These are phyloP conservation scores for Gossypium arboreum DNA, from an alignment of 345 rosid genomes.

Conservation along the genomic window DNA sequence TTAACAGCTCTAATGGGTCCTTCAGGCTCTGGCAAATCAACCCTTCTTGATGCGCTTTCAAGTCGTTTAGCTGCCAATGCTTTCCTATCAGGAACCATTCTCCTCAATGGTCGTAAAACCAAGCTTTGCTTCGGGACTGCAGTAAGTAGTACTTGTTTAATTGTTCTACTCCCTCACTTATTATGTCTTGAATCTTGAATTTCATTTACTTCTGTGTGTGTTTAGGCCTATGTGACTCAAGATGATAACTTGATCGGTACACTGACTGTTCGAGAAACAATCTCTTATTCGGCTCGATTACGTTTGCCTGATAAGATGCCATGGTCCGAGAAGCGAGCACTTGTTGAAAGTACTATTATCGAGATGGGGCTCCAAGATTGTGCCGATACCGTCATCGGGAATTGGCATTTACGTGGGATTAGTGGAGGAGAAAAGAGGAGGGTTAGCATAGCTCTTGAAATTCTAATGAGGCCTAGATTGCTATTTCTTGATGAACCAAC, in stretches of 20 bases:
- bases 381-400: constrained; percentile 87
- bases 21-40: constrained; percentile 39
- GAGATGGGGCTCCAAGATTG: constrained; percentile 99
- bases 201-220: neutral
- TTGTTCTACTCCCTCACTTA: neutral
- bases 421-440: constrained; percentile 94
- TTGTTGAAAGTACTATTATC: constrained; percentile 77
- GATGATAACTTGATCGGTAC: constrained; percentile 95
- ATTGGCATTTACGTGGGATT: constrained; percentile 92
- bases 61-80: constrained; percentile 91
- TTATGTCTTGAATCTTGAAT: neutral
- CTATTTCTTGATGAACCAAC: constrained; percentile 97
- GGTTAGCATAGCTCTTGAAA: constrained; percentile 93
- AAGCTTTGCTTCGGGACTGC: constrained; percentile 95
- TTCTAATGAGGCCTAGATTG: constrained; percentile 87
- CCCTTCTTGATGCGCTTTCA: constrained; percentile 84
- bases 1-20: constrained; percentile 94
- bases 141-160: constrained; percentile 39
- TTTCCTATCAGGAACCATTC: constrained; percentile 78
- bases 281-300: constrained; percentile 74
- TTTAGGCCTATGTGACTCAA: constrained; percentile 94
- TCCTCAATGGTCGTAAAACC: constrained; percentile 85
- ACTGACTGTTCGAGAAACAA: constrained; percentile 87
- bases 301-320: constrained; percentile 93
- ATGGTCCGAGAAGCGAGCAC: constrained; percentile 66